Evolutionary conservation across 202 grass and related monocot genomes (phyloP).

Genomic region (Setaria viridis): DNA sequence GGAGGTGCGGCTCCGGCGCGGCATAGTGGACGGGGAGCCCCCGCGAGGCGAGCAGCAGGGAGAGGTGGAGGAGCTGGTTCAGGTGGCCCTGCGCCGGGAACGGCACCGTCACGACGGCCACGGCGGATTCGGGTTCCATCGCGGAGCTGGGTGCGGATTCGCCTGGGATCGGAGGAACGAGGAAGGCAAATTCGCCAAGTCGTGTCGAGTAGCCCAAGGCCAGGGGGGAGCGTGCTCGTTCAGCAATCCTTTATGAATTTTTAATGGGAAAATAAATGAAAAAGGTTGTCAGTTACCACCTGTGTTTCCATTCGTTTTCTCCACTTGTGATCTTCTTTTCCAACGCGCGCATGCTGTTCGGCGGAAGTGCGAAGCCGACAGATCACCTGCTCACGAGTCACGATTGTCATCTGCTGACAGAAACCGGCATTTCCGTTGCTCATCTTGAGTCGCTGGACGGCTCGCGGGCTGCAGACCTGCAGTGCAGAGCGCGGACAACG

Average conservation of each 20-base stretch:
- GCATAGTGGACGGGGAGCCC: conserved; percentile 70
- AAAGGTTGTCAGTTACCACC: no score
- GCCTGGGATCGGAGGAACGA: not conserved
- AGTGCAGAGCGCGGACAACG: no score
- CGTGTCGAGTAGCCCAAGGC: not conserved
- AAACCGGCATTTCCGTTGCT: no score
- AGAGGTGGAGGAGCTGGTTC: conserved; percentile 88
- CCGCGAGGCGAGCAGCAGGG: conserved; percentile 52
- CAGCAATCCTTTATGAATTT: not conserved
- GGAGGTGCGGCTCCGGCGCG: conserved; percentile 58
- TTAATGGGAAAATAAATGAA: not conserved
- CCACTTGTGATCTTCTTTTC: no score
- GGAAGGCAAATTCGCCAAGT: not conserved
- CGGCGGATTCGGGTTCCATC: conserved; percentile 23
- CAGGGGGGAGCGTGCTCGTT: not conserved
- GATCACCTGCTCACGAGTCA: no score
- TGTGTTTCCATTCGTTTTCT: no score
- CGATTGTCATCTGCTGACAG: no score
- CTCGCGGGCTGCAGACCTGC: no score
- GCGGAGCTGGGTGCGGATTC: not conserved
- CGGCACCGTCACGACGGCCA: conserved; percentile 69
- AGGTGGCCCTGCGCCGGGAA: conserved; percentile 87
- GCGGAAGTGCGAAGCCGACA: no score
- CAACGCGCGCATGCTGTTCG: no score
- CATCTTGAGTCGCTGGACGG: no score